Base-by-base conservation (phyloP, 2,329 filamentous ascomycete genomes). In the Diaporthe helianthi region DNA sequence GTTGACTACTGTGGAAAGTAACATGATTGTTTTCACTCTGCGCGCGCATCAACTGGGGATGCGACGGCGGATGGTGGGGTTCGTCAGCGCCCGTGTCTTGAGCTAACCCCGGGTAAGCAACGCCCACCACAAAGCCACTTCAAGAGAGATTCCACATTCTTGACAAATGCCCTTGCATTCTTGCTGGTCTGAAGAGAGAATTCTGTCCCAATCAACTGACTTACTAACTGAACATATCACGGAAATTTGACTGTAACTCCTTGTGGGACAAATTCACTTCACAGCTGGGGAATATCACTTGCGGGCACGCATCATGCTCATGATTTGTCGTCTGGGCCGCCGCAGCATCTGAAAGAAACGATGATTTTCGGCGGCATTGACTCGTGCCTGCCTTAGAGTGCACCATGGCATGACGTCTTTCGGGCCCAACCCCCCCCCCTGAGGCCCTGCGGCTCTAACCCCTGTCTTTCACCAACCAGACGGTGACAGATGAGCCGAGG, bases 401-500 rank as follows among this genome's bases (percentile, higher is more conserved):
- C 6, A 17, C 12, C 19, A 22, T 19, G 41, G 55, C 55, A 61
- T 61, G 55, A 61, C 55, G 55, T 61, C 55, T 61, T 47, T 38
- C 26, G 26, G 55, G 55, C 10, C 24, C 22, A 46, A 46, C n/a
- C 17, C 13, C 41, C 41, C 4, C 19, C 19, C 33, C 26, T 53
- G 12, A 6, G 31, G 9, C 67, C 68, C 33, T 58, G 44, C 3
- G 31, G 9, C 67, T 61, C 33, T 58, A 33, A 53, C 44, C 67
- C 60, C 44, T 49, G 52, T 65, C 31, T 31, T 54, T 24, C 26
- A 51, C 46, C 67, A 64, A n/a, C 31, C 19, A 31, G 38, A 44
- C 52, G 36, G n/a, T 47, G 52, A 46, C 29, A 55, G 38, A 66
- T 55, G 54, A 63, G 63, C 69, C 69, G 69, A 71, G 69, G 69